Conservation (phyloP, 1,284 basidiomycete genomes). For the Salmacisia buchloeana region DNA sequence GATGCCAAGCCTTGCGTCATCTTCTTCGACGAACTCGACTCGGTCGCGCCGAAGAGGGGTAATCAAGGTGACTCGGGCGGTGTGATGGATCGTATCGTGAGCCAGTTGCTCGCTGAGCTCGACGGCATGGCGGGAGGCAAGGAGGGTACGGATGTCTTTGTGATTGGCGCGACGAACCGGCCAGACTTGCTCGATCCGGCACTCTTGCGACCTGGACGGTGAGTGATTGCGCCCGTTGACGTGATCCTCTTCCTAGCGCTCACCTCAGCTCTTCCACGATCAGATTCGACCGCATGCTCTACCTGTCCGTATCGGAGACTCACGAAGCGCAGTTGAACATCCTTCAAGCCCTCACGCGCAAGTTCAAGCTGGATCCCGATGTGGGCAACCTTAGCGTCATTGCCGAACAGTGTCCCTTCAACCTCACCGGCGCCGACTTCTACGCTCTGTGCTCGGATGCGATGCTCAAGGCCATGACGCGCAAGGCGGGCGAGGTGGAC, state of each 20-base stretch:
- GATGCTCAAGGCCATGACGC: conserved; percentile 87
- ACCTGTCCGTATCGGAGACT: conserved; percentile 84
- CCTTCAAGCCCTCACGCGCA: conserved; percentile 81
- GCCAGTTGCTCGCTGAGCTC: conserved; percentile 53
- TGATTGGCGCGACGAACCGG: conserved; percentile 54
- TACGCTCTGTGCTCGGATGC: conserved; percentile 97
- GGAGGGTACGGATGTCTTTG: conserved; percentile 53
- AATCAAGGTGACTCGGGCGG: conserved; percentile 55
- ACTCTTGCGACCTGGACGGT: conserved; percentile 52
- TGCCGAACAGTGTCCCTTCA: conserved; percentile 77
- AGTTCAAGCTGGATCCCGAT: conserved; percentile 73
- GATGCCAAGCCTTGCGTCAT: conserved; percentile 55
- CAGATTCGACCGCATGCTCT: conserved; percentile 97
- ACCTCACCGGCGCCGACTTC: conserved; percentile 76
- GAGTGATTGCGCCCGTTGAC: not conserved
- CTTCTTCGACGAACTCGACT: conserved; percentile 55
- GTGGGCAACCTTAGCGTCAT: conserved; percentile 63
- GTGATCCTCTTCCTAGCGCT: not conserved
- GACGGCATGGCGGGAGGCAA: conserved; percentile 52
- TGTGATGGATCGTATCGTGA: conserved; percentile 55
- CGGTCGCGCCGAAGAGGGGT: conserved; percentile 54
- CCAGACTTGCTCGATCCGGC: conserved; percentile 54
- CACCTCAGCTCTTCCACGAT: not conserved
- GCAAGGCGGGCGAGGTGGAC: conserved; percentile 73
- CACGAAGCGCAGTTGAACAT: conserved; percentile 83